Evolutionary conservation across 2,329 filamentous ascomycete genomes (phyloP), one percentile per base, ranked within the genome.

Genomic region (Fusarium verrucosum): DNA sequence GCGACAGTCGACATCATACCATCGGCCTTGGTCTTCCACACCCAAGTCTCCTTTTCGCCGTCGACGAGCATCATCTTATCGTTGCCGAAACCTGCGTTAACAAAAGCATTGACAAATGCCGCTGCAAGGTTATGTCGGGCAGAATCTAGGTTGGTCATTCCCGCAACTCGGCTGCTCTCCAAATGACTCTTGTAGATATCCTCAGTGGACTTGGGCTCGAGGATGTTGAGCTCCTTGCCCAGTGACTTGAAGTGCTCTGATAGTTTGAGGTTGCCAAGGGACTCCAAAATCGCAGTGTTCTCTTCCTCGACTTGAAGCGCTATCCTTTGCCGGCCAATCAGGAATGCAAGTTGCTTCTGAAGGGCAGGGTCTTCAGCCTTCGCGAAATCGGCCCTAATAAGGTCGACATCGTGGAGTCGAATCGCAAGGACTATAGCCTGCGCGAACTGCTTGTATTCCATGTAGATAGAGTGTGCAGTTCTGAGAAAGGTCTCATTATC

Each of bases 171-270:
- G 72, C 90, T 96, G 80, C 92, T 98, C 80, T 99, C 95, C 7
- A 99, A 86, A 78, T 99, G 95, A 74, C 93, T 97, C 83, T 99
- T 99, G 86, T 99, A 99, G 72, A 99, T 99, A 73, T 99, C 96
- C 75, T 99, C 95, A 0, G 94, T 96, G 38, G 92, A 92, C 82
- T 97, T 98, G 32, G 95, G 95, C 65, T 99, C 95, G 37, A 98
- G 83, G 49, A 99, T 94, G 78, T 99, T 98, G 50, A 99, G 85
- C 77, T 99, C 95, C 79, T 97, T 97, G 56, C 89, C 96, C 28
- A 99, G 83, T 7, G 91, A 87, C 79, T 96, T 96, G 85, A 97
- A 99, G 78, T 98, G 90, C 65, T 96, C 92, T 2, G 94, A 89
- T 55, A 99, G 81, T 73, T 91, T 92, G 17, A 90, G 88, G 78